These are phyloP conservation scores for Apiotrichum sp. DNA, from an alignment of 1,284 basidiomycete species.

Conservation along the genomic window DNA sequence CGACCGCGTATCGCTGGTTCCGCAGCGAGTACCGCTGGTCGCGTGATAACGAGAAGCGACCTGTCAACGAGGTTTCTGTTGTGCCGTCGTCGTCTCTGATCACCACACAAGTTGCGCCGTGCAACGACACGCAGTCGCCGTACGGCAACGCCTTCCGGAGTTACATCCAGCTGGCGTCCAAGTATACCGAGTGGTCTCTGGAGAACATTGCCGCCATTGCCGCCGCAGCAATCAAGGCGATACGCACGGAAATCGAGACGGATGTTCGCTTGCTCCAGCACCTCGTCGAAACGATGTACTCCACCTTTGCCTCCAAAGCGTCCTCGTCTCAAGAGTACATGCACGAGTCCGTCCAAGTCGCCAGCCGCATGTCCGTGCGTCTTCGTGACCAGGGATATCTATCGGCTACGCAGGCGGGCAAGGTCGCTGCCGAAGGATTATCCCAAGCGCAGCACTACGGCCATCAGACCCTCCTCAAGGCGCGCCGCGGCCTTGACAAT, in stretches of 20 bases:
- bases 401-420: background rate
- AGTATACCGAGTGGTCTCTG: background rate
- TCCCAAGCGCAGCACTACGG: conserved; percentile 12
- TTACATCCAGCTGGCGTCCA: background rate
- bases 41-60: background rate
- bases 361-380: background rate
- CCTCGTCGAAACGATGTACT: background rate
- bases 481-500: conserved; percentile 23
- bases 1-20: conserved; percentile 2
- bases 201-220: background rate
- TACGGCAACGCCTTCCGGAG: background rate
- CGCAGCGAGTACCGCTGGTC: conserved; percentile 5
- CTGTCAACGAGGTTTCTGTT: background rate
- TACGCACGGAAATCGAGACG: background rate
- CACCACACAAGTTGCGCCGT: background rate
- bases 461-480: conserved; percentile 18
- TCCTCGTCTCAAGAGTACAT: background rate
- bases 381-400: conserved; percentile 8
- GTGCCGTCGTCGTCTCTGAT: background rate
- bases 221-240: background rate
- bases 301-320: background rate
- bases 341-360: background rate
- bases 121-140: background rate
- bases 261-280: background rate
- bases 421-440: background rate